Conservation (phyloP, 352 stramenopile genomes). For the Halophytophthora polymorphica region DNA sequence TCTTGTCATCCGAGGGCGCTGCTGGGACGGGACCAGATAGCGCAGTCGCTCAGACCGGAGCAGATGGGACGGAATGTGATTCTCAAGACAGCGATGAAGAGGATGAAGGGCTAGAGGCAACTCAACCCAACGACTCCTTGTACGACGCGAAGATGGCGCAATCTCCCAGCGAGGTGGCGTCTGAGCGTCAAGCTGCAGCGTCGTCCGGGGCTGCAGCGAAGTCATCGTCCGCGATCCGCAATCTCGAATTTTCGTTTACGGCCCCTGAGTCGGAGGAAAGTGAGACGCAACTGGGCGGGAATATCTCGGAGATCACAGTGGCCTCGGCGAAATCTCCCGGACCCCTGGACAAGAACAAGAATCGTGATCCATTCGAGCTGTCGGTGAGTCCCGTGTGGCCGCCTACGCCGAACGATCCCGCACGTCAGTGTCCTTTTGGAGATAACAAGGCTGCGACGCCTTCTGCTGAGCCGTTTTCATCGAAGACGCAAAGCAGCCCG, state of each 20-base stretch:
- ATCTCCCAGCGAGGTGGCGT: slow-evolving; percentile 9
- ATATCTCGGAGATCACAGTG: slow-evolving; percentile 24
- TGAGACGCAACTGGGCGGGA: slow-evolving; percentile 37
- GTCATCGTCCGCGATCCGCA: slow-evolving; percentile 39
- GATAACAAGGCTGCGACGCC: neutral
- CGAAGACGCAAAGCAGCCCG: slow-evolving; percentile 16
- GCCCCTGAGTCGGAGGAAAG: slow-evolving; percentile 57
- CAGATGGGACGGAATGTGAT: neutral
- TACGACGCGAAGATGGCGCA: too few species aligned
- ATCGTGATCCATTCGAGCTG: slow-evolving; percentile 16
- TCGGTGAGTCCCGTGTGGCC: slow-evolving; percentile 25
- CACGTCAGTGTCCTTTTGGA: neutral
- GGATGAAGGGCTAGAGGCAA: neutral
- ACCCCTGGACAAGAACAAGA: slow-evolving; percentile 11
- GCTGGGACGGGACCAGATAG: neutral
- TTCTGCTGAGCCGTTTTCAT: slow-evolving; percentile 2
- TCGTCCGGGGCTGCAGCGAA: slow-evolving; percentile 2
- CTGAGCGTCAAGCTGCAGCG: slow-evolving; percentile 6
- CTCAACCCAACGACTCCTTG: too few species aligned
- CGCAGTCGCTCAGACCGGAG: neutral
- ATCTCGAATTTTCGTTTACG: slow-evolving; percentile 64
- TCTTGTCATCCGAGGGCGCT: slow-evolving; percentile 16
- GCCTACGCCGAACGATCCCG: slow-evolving; percentile 4
- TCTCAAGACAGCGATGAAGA: neutral
- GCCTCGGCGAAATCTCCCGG: slow-evolving; percentile 29